Percentiles rank a stretch among this genome's conserved stretches.
phyloP scores from a whole-genome alignment of 2,329 filamentous ascomycete species.

The Tolypocladium pustulatum region DNA sequence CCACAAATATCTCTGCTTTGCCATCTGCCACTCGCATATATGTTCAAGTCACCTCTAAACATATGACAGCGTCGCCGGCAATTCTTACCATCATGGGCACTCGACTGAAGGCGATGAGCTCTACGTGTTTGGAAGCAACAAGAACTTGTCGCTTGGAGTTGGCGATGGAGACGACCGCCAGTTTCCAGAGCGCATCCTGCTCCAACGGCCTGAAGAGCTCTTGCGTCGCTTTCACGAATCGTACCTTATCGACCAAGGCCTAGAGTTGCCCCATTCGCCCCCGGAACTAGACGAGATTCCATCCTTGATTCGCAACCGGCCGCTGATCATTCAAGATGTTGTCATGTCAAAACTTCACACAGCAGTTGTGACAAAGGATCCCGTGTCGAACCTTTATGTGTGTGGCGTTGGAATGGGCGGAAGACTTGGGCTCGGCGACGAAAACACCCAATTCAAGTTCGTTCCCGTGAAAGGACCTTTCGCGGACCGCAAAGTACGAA shows the following conservation, averaged over 20 bases:
- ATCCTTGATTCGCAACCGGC: conserved; percentile 57
- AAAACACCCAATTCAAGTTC: conserved; percentile 81
- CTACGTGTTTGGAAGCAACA: conserved; percentile 93
- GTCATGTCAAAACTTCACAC: conserved; percentile 87
- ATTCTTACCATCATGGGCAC: conserved; percentile 7
- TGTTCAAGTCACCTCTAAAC: conserved; percentile 1
- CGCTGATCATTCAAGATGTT: conserved; percentile 69
- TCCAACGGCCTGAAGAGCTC: conserved; percentile 69
- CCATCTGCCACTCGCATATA: background rate
- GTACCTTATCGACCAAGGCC: conserved; percentile 40
- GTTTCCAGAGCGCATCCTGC: conserved; percentile 71
- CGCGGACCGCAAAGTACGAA: conserved; percentile 59
- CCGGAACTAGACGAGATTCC: conserved; percentile 49
- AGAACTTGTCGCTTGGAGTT: conserved; percentile 83
- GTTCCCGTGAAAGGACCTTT: conserved; percentile 71
- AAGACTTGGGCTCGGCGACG: conserved; percentile 78
- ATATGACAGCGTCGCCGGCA: conserved; percentile 10
- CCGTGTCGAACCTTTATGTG: conserved; percentile 82
- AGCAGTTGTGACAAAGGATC: conserved; percentile 77
- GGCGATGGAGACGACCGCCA: conserved; percentile 95
- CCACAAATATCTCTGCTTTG: background rate
- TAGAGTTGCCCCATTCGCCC: conserved; percentile 15
- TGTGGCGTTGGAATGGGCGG: conserved; percentile 89
- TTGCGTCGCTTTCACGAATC: conserved; percentile 64
- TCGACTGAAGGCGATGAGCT: conserved; percentile 61